Conservation (phyloP, 805 yeast genomes). For the Wickerhamiella occidentalis region DNA sequence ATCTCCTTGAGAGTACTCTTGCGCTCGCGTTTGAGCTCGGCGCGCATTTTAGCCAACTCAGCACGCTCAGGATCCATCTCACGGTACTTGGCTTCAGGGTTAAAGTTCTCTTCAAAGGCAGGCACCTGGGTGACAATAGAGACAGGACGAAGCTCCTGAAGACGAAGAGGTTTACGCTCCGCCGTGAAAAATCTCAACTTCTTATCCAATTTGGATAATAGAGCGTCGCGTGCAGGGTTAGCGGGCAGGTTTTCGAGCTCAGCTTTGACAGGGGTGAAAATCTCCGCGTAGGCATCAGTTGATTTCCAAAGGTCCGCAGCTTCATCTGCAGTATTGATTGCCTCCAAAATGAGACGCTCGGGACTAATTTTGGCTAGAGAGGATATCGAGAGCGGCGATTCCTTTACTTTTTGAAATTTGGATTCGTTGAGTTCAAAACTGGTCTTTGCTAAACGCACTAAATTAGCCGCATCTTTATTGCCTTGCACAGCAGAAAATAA, state of each 20-base stretch:
- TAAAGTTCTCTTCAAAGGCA: slow-evolving; percentile 87
- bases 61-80: slow-evolving; percentile 72
- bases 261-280: slow-evolving; percentile 19
- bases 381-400: slow-evolving; percentile 23
- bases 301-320: slow-evolving; percentile 26
- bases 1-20: slow-evolving; percentile 80
- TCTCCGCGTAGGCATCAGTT: slow-evolving; percentile 23
- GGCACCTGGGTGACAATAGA: slow-evolving; percentile 82
- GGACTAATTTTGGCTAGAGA: not conserved
- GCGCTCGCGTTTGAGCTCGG: slow-evolving; percentile 81
- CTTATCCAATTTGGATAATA: slow-evolving; percentile 36
- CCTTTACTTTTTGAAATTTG: slow-evolving; percentile 4
- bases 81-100: slow-evolving; percentile 86
- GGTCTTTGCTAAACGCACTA: slow-evolving; percentile 7
- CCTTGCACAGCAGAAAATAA: slow-evolving; percentile 10
- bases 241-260: slow-evolving; percentile 24
- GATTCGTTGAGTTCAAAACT: not conserved
- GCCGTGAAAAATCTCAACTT: slow-evolving; percentile 37
- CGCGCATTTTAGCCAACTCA: slow-evolving; percentile 70
- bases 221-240: slow-evolving; percentile 2
- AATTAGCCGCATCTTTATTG: slow-evolving; percentile 7
- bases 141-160: slow-evolving; percentile 75
- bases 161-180: slow-evolving; percentile 54
- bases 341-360: slow-evolving; percentile 15
- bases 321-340: slow-evolving; percentile 12